Evolutionary conservation across 2,329 filamentous ascomycete genomes (phyloP), one percentile per base, ranked within the genome.

Genomic region (Malbranchea zuffiana): DNA sequence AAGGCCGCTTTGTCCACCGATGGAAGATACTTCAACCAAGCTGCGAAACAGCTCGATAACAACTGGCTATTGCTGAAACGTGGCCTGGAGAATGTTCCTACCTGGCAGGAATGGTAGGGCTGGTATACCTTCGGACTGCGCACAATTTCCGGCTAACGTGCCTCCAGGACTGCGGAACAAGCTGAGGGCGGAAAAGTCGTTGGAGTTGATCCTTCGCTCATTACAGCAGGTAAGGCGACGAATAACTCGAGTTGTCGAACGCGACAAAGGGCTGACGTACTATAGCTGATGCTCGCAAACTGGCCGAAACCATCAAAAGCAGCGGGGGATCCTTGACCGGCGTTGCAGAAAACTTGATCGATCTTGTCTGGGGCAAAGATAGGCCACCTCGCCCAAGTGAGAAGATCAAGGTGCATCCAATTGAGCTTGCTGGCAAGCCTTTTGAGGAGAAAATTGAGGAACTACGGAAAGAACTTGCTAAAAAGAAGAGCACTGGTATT

Each of bases 1-100:
- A 87, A 87, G 60, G 90, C 90, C 11, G 84, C 85, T 10, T 67
- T 98, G 40, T 85, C 90, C 8, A 98, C 90, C 19, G 90, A 98
- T 57, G 90, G 90, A 19, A 80, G 90, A 47, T 98, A 98, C 63
- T 98, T 96, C 71, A 96, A 93, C 64, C 90, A 98, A 61, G 90
- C 90, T 17, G 69, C 78, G 44, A 83, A 87, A 52, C 85, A 98
- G 60, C 74, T 98, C 19, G 90, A 96, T 58, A 65, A 62, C 51
- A 96, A 96, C 60, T 98, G 90, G 90, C 67, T 74, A 33, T 68
- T 98, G 26, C 68, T 98, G 44, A 98, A 95, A 66, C 85, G 93
- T 53, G 90, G 90, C 4, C 69, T 94, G 32, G 83, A 90, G 54
- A 85, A 93, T 59, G 86, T 95, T 6, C 88, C 85, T 1, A 96